Evolutionary conservation across 805 yeast genomes (phyloP).

Genomic region (Barnettozyma sucrosica): DNA sequence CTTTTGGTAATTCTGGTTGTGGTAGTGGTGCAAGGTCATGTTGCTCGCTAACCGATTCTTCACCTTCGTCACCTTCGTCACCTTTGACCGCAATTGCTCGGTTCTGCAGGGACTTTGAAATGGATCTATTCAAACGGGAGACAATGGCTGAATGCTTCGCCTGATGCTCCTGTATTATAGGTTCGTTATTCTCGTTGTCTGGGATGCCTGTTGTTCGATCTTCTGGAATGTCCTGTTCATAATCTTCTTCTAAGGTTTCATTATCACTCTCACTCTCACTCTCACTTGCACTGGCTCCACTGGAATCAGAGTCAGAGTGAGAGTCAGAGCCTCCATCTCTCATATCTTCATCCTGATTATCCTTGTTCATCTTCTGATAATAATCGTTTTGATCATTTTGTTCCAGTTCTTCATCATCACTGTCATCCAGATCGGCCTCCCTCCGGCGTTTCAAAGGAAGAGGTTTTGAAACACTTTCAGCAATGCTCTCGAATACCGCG

Average conservation of each 20-base stretch:
- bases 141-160: slow-evolving; percentile 47
- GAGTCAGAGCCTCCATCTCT: slow-evolving; percentile 4
- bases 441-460: slow-evolving; percentile 21
- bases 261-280: not conserved
- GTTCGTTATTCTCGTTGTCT: too few relatives aligned
- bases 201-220: slow-evolving; percentile 5
- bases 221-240: not conserved
- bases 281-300: slow-evolving; percentile 18
- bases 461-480: not conserved
- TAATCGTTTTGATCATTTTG: not conserved
- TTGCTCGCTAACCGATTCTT: slow-evolving; percentile 21
- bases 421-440: slow-evolving; percentile 12
- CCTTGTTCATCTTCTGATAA: slow-evolving; percentile 6
- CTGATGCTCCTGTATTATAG: slow-evolving; percentile 21
- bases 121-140: slow-evolving; percentile 44
- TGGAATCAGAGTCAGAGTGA: slow-evolving; percentile 3
- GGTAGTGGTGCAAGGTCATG: slow-evolving; percentile 70
- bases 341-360: slow-evolving; percentile 12
- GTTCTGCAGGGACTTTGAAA: slow-evolving; percentile 19
- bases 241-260: not conserved
- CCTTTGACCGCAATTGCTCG: not conserved
- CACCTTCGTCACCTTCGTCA: too few relatives aligned
- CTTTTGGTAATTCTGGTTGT: slow-evolving; percentile 67
- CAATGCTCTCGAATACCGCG: slow-evolving; percentile 12
- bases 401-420: slow-evolving; percentile 6